Conservation (phyloP, 2,329 filamentous ascomycete genomes). For the Xylariaceae sp. region DNA sequence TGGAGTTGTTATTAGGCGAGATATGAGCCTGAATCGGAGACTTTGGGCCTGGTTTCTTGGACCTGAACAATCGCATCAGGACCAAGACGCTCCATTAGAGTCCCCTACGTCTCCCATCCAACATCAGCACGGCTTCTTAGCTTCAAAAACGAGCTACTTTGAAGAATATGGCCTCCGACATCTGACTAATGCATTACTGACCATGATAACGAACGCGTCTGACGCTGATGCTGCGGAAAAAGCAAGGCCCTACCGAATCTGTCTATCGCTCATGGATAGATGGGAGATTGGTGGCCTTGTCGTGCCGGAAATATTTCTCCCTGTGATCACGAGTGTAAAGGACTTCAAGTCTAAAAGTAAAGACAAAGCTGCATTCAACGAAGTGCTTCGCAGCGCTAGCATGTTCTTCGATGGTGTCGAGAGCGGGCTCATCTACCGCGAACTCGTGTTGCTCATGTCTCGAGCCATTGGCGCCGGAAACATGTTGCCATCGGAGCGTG, state of each 20-base stretch:
- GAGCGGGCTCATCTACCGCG: slow-evolving; percentile 85
- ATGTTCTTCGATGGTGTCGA: slow-evolving; percentile 98
- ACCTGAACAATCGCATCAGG: slow-evolving; percentile 53
- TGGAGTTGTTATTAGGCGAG: slow-evolving; percentile 81
- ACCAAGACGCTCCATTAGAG: slow-evolving; percentile 44
- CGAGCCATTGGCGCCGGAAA: slow-evolving; percentile 50
- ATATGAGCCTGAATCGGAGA: slow-evolving; percentile 93
- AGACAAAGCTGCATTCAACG: slow-evolving; percentile 67
- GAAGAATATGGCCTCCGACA: slow-evolving; percentile 70
- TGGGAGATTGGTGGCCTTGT: slow-evolving; percentile 94
- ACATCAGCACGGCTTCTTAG: slow-evolving; percentile 41
- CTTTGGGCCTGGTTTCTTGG: slow-evolving; percentile 97
- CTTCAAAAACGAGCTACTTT: slow-evolving; percentile 73
- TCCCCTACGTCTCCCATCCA: slow-evolving; percentile 41
- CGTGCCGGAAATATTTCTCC: slow-evolving; percentile 81
- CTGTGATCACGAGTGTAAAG: slow-evolving; percentile 74
- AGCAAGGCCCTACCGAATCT: slow-evolving; percentile 83
- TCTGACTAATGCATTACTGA: slow-evolving; percentile 67
- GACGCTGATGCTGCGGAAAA: slow-evolving; percentile 56
- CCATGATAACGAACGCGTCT: slow-evolving; percentile 61
- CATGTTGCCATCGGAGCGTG: slow-evolving; percentile 42
- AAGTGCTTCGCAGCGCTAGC: slow-evolving; percentile 87
- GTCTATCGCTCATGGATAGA: slow-evolving; percentile 92
- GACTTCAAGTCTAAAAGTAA: slow-evolving; percentile 62
- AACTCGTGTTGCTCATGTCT: slow-evolving; percentile 64